phyloP scores from a whole-genome alignment of 805 yeast genomes.

The Yarrowia alimentaria region DNA sequence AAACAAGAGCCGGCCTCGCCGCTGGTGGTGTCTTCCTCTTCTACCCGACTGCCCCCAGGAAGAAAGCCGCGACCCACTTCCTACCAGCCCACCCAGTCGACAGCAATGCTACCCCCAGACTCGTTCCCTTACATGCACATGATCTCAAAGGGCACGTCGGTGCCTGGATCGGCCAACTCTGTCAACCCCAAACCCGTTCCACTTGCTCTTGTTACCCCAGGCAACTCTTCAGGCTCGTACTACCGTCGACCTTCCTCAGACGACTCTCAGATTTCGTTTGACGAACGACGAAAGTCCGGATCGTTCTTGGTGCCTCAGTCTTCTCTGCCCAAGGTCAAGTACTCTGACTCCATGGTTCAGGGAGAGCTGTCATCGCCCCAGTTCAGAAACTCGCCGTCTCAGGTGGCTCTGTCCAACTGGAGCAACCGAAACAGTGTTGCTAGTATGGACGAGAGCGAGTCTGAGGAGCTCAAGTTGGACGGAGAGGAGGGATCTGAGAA shows the following conservation, averaged over 20 bases:
- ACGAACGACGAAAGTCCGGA: slow-evolving; percentile 20
- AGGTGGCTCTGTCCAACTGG: slow-evolving; percentile 19
- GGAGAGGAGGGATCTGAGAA: background rate
- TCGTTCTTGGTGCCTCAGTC: slow-evolving; percentile 26
- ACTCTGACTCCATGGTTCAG: slow-evolving; percentile 25
- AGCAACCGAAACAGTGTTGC: slow-evolving; percentile 9
- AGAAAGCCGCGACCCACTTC: slow-evolving; percentile 43
- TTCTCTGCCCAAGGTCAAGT: slow-evolving; percentile 25
- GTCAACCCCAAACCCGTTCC: background rate
- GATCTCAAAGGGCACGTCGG: slow-evolving; percentile 6
- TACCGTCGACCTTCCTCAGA: slow-evolving; percentile 14
- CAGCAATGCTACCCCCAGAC: slow-evolving; percentile 20
- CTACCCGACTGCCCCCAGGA: slow-evolving; percentile 28
- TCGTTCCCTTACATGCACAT: slow-evolving; percentile 25
- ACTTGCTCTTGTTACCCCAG: slow-evolving; percentile 1
- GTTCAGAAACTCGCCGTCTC: slow-evolving; percentile 19
- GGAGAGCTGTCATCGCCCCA: slow-evolving; percentile 23
- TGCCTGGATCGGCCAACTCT: slow-evolving; percentile 21
- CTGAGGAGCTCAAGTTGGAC: no score
- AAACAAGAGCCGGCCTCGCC: background rate
- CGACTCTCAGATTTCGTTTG: slow-evolving; percentile 26
- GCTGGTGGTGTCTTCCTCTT: slow-evolving; percentile 12
- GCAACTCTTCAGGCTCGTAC: background rate
- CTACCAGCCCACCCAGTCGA: slow-evolving; percentile 37
- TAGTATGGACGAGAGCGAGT: background rate